Base-by-base conservation (phyloP, 495 filamentous ascomycete genomes). In the Glarea lozoyensis region DNA sequence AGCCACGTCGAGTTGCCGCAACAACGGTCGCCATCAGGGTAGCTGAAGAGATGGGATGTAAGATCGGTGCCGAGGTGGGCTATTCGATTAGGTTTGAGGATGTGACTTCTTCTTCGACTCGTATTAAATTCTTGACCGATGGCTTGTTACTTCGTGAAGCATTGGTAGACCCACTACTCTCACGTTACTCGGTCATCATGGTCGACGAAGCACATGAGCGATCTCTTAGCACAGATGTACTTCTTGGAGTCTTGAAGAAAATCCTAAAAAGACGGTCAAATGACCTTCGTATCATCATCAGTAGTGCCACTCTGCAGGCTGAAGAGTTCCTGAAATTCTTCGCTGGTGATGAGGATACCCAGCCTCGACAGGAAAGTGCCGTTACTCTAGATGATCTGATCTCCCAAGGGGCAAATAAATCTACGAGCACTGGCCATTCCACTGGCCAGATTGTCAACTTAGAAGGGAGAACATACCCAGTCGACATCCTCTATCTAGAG, bases 11-110 rank as follows among this genome's bases (percentile, higher is more conserved):
- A 51, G 86, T 98, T 32, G 92, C 92, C 50, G 92, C 88, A 31
- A 94, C 87, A 9, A 93, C 88, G 6, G 87, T 98, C 24, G 92
- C 93, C 32, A 72, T 80, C 10, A 69, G 92, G 57, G 92, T 98
- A 13, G 93, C 92, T 3, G 84, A 95, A 49, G 92, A 99, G 62
- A 82, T 88, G 74, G 81, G 88, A 10, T 87, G 86, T 58, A 82
- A 89, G 51, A 51, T 98, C 16, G 93, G 92, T 13, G 86, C 95
- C 64, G 86, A 96, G 62, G 88, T 97, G 41, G 93, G 93, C 35
- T 97, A 96, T 59, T 88, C 88, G 16, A 95, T 97, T 47, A 76
- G 92, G 40, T 99, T 99, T 58, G 93, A 97, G 58, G 92, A 97
- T 68, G 68, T 84, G 50, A 95, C 89, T n/a, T 94, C 88, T 32